Percentiles rank a stretch among this genome's conserved stretches.
Evolutionary conservation across 2,329 filamentous ascomycete species (phyloP).

Genomic region (Microdochium bolleyi): DNA sequence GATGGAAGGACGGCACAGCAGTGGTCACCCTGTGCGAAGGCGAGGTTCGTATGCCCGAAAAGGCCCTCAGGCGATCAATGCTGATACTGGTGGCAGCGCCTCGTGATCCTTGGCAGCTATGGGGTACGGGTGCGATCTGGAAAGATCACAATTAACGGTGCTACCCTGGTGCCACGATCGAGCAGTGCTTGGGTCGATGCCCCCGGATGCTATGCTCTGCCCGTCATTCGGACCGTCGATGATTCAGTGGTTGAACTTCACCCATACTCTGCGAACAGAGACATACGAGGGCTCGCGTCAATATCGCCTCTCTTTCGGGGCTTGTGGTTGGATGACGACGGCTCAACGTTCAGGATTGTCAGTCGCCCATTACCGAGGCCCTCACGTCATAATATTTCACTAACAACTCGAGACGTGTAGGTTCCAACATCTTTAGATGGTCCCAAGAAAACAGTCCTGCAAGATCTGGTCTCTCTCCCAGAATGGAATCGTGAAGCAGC

Average conservation of each 20-base stretch:
- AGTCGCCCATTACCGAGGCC: conserved; percentile 7
- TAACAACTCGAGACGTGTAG: neutral
- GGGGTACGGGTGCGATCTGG: conserved; percentile 55
- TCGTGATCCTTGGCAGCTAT: conserved; percentile 61
- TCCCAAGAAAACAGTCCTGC: conserved; percentile 39
- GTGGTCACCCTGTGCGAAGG: conserved; percentile 15
- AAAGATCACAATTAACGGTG: conserved; percentile 56
- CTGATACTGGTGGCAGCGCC: conserved; percentile 26
- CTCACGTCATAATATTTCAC: too few species aligned
- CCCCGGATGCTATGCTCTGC: conserved; percentile 61
- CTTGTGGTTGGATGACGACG: conserved; percentile 50
- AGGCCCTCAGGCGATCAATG: neutral
- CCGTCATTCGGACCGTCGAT: conserved; percentile 50
- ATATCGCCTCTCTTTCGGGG: conserved; percentile 60
- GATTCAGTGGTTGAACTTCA: conserved; percentile 46
- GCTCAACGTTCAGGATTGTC: conserved; percentile 42
- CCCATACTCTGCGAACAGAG: conserved; percentile 27
- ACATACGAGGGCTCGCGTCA: conserved; percentile 42
- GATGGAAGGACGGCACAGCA: conserved; percentile 9
- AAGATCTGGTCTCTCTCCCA: conserved; percentile 47
- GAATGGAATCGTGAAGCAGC: conserved; percentile 56
- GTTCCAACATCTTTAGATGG: conserved; percentile 32
- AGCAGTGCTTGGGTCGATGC: conserved; percentile 51
- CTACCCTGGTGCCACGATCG: conserved; percentile 44
- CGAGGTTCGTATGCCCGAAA: conserved; percentile 14